Evolutionary conservation across 129 eudicot genomes (phyloP), one percentile per base, ranked within the genome.

Genomic region (Sambucus nigra): DNA sequence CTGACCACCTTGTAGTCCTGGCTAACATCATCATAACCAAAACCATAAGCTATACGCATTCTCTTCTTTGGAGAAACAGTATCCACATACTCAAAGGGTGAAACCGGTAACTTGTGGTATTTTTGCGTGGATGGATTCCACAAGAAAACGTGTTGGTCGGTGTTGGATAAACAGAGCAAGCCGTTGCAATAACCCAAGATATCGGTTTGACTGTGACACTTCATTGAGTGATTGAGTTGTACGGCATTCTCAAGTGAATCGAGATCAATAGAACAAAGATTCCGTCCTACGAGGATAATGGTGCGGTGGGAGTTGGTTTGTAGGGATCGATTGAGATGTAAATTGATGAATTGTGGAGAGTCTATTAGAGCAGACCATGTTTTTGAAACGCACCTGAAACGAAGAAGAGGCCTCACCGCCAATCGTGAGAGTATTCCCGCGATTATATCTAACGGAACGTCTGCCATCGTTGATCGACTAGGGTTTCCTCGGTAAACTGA

Each of bases 151-250:
- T n/a, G n/a, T n/a, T 68, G 74, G 27, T 69, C 74, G 12, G 69
- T 69, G 0, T 68, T 69, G 18, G 69, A 69, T 27, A 69, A 55
- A n/a, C 74, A 69, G 0, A 69, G 45, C 0, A 69, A 22, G 13
- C 74, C 74, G 15, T 69, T 69, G 22, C 69, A 69, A 0, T 51
- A 38, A 0, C 74, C 74, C 33, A 69, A 55, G 4, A 69, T 55
- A 1, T 53, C 74, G 7, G 69, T 55, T 19, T 69, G 69, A 38
- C n/a, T n/a, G n/a, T n/a, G n/a, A n/a, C n/a, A n/a, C n/a, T n/a
- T n/a, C 2, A 46, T 25, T 18, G 51, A 25, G 25, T 17, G 24
- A 2, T 17, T 25, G 2, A 16, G 51, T 46, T 46, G 7, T 2
- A 46, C 51, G 25, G 51, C 51, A 46, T 22, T 19, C 5, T 46